A percentile compares a stretch with the other conserved stretches of the same genome.
phyloP scores from a whole-genome alignment of 2,329 filamentous ascomycete species.

The Ceratocystis ficicola region DNA sequence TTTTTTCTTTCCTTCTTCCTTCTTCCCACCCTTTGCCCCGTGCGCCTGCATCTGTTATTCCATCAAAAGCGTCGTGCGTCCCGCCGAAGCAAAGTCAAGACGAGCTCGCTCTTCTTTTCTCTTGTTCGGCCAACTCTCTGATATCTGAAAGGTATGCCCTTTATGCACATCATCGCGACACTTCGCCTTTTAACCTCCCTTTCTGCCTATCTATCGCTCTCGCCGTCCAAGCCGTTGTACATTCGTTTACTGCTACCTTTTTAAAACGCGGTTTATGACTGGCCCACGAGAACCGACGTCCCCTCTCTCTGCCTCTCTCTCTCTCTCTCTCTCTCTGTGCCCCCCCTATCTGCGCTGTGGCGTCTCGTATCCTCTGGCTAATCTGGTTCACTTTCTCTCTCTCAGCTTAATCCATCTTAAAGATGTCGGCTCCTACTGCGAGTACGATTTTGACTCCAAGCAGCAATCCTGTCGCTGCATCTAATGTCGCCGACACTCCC shows the following conservation, averaged over 20 bases:
- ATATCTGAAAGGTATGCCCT: constrained; percentile 5
- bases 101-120: constrained; percentile 1
- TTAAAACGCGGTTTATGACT: neutral
- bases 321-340: neutral
- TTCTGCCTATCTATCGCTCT: neutral
- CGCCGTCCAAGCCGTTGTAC: neutral
- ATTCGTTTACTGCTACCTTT: neutral
- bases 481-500: constrained; percentile 12
- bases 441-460: constrained; percentile 18
- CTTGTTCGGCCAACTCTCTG: neutral
- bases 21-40: neutral
- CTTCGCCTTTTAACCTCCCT: neutral
- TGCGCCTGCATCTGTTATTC: neutral
- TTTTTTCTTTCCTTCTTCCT: neutral
- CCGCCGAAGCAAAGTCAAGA: constrained; percentile 14
- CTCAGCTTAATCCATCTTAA: constrained; percentile 9
- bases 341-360: neutral
- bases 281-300: too few relatives aligned
- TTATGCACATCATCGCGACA: neutral
- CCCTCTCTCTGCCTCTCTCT: too few relatives aligned
- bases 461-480: constrained; percentile 14
- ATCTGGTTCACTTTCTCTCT: neutral
- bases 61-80: constrained; percentile 20
- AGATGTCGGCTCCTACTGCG: constrained; percentile 15
- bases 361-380: neutral